Evolutionary conservation across 495 filamentous ascomycete genomes (phyloP), one percentile per base, ranked within the genome.

Genomic region (Hypoxylon trugodes): DNA sequence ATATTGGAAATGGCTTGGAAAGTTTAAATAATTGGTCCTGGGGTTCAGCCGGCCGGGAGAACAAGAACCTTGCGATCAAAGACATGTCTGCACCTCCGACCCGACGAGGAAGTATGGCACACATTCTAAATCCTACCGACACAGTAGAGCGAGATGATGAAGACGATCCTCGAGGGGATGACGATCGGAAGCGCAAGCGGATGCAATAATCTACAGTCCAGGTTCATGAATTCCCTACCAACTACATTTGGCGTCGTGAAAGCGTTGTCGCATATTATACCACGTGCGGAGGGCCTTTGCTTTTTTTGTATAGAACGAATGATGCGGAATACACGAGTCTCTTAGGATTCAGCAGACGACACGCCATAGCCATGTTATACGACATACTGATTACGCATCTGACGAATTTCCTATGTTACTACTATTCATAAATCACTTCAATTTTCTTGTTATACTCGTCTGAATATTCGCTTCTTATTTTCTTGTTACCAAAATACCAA

Each of bases 111-210:
- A 85, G 83, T 70, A 85, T 85, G 83, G 83, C 83, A 2, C 83
- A 85, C 66, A 85, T 85, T 26, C 72, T 98, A 2, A 98, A 98
- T 68, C 95, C 79, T 13, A 80, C 78, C 6, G 79, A 81, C 37
- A 79, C 77, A 16, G 66, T 71, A 3, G 79, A 80, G 55, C 69
- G 73, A 37, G 75, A 77, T 13, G 74, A 77, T 38, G 79, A 82
- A 46, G 79, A 80, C 58, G 77, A 82, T 37, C 76, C 70, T 1
- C 67, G 79, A 24, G 78, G 76, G 18, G 79, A 82, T 12, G 78
- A 81, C 2, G 91, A 94, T 70, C 81, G 91, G 52, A 96, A 96
- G 74, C 83, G 91, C 53, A 96, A 93, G 76, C 84, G 91, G 61
- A 72, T 93, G 58, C 73, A 76, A 61, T 82, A 59, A 75, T 51